Evolutionary conservation across 495 filamentous ascomycete genomes (phyloP), one percentile per base, ranked within the genome.

Genomic region (Xylaria intraflava): DNA sequence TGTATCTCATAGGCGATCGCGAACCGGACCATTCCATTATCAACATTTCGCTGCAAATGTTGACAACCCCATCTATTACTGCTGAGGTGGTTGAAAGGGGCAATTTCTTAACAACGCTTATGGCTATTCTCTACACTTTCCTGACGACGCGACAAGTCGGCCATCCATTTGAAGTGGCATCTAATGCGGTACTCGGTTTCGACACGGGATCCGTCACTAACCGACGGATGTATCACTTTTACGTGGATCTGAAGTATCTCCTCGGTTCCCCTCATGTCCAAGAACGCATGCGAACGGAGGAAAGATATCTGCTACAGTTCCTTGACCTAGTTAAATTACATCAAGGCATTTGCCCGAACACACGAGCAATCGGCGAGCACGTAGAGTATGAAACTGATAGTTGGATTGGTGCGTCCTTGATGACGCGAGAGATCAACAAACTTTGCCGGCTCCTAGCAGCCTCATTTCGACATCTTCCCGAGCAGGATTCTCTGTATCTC

Each of bases 21-120:
- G 93, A 99, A 63, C 92, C 93, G 0, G 93, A 99, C 60, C 91
- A 96, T 65, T 97, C 93, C 3, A 97, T 99, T 62, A 94, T 99
- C 74, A 96, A 95, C 63, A 79, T 97, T 41, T 96, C 91, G 0
- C 66, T 96, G 40, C 93, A 99, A 63, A 95, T 97, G 82, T 75
- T 99, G 41, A 97, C 93, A 0, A 96, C 93, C 0, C 90, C 93
- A 3, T 93, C 91, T 2, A 97, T 97, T 61, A 96, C 91, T 0
- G 85, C 88, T 51, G 93, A 99, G 68, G 87, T 96, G 39, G 88
- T 97, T 2, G 83, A 90, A 53, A 82, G 91, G 33, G 93, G 91
- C n/a, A 97, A 99, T 69, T 96, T 97, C 66, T 74, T 97, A 20
- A 95, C 91, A 3, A 95, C 87, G 56, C 80, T 97, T 16, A 90